Percentiles rank a stretch among this genome's conserved stretches.
Evolutionary conservation across 352 stramenopile genomes (phyloP).

Genomic region (Globisporangium paroecandrum): DNA sequence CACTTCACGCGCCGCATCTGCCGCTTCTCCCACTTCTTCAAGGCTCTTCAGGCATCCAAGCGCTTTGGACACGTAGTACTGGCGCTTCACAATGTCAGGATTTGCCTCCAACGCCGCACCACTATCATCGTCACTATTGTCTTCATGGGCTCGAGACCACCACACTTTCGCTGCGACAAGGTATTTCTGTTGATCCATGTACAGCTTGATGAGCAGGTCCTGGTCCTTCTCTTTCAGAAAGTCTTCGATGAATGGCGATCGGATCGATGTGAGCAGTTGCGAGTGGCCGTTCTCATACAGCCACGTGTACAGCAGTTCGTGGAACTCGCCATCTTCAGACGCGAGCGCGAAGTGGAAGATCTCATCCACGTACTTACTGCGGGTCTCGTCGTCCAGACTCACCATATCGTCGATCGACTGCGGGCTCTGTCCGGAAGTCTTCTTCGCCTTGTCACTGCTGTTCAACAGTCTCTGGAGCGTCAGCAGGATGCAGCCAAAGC

Average conservation of each 20-base stretch:
- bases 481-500: conserved; percentile 73
- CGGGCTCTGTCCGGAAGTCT: conserved; percentile 33
- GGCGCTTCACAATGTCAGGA: conserved; percentile 73
- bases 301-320: conserved; percentile 81
- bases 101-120: conserved; percentile 50
- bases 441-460: conserved; percentile 24
- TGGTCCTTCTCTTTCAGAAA: conserved; percentile 84
- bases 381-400: conserved; percentile 61
- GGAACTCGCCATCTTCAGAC: conserved; percentile 69
- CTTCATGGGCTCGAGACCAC: conserved; percentile 72
- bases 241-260: conserved; percentile 74
- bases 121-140: conserved; percentile 40
- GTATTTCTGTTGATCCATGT: conserved; percentile 87
- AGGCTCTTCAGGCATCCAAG: conserved; percentile 76
- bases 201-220: conserved; percentile 81
- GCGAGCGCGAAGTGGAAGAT: conserved; percentile 74
- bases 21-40: conserved; percentile 63
- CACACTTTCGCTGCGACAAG: conserved; percentile 79
- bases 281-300: conserved; percentile 70
- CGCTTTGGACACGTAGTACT: conserved; percentile 81
- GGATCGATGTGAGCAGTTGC: conserved; percentile 56
- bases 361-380: conserved; percentile 63
- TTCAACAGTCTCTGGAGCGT: conserved; percentile 54
- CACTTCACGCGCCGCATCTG: conserved; percentile 74
- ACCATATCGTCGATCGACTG: conserved; percentile 79